These are phyloP conservation scores for Sinapis alba DNA, from an alignment of 441 rosid genomes.

Conservation along the genomic window DNA sequence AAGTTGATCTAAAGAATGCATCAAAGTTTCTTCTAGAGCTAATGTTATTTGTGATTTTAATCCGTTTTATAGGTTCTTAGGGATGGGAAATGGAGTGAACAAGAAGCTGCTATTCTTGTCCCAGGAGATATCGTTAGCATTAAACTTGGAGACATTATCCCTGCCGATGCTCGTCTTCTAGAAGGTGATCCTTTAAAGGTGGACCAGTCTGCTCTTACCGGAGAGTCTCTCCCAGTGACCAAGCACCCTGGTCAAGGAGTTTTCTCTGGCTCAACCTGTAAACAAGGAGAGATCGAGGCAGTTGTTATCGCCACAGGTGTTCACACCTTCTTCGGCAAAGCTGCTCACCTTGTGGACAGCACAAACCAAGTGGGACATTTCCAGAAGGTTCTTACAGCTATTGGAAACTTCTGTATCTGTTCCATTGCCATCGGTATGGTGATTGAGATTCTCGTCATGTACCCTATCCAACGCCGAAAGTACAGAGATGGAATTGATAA, in stretches of 20 bases:
- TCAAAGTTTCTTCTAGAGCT: not conserved
- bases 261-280: no score
- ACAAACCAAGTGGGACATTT: slow-evolving; percentile 73
- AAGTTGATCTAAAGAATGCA: not conserved
- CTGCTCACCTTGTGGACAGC: slow-evolving; percentile 66
- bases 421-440: no score
- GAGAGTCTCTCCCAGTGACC: no score
- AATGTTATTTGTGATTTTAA: slow-evolving; percentile 24
- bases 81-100: slow-evolving; percentile 82
- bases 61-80: slow-evolving; percentile 93
- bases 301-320: slow-evolving; percentile 68
- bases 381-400: slow-evolving; percentile 74
- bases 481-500: no score
- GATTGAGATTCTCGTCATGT: no score
- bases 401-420: no score
- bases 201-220: slow-evolving; percentile 44
- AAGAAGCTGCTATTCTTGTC: slow-evolving; percentile 86
- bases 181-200: slow-evolving; percentile 57
- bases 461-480: no score
- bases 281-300: no score
- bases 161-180: slow-evolving; percentile 57
- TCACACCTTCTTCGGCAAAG: slow-evolving; percentile 71
- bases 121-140: slow-evolving; percentile 74
- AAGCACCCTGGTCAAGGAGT: no score
- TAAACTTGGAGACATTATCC: slow-evolving; percentile 79